These are phyloP conservation scores for Anisodus tanguticus DNA, from an alignment of 257 asterid genomes.

Conservation along the genomic window DNA sequence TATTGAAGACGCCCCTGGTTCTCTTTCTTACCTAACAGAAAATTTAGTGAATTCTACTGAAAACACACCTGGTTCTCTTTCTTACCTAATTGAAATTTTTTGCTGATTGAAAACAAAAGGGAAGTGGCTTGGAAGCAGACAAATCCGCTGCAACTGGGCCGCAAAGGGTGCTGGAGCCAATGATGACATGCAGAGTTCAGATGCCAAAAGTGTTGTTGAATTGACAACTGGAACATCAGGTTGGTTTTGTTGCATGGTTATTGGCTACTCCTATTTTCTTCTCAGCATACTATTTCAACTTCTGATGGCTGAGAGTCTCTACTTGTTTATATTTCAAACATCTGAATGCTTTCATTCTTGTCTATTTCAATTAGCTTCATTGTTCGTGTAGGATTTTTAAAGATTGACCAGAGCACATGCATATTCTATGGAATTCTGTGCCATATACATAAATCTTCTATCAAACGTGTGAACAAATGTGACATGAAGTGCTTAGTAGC, in stretches of 20 bases:
- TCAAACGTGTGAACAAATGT: not conserved
- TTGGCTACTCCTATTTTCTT: not conserved
- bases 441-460: not conserved
- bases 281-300: not conserved
- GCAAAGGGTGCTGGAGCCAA: slow-evolving; percentile 69
- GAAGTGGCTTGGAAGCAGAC: slow-evolving; percentile 91
- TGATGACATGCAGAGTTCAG: slow-evolving; percentile 65
- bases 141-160: slow-evolving; percentile 96
- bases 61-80: not conserved
- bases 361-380: not conserved
- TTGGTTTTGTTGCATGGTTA: slow-evolving; percentile 31
- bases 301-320: not conserved
- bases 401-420: not conserved
- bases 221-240: slow-evolving; percentile 70
- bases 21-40: not conserved
- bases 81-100: not conserved
- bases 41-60: not conserved
- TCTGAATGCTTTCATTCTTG: not conserved
- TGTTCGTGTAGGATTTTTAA: not conserved
- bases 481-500: not conserved
- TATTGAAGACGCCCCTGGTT: not conserved
- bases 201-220: slow-evolving; percentile 60
- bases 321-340: not conserved
- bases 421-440: slow-evolving; percentile 6
- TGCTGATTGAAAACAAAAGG: slow-evolving; percentile 46